phyloP scores from a whole-genome alignment of 192 early-diverging fungal species.

The Coemansia javaensis region DNA sequence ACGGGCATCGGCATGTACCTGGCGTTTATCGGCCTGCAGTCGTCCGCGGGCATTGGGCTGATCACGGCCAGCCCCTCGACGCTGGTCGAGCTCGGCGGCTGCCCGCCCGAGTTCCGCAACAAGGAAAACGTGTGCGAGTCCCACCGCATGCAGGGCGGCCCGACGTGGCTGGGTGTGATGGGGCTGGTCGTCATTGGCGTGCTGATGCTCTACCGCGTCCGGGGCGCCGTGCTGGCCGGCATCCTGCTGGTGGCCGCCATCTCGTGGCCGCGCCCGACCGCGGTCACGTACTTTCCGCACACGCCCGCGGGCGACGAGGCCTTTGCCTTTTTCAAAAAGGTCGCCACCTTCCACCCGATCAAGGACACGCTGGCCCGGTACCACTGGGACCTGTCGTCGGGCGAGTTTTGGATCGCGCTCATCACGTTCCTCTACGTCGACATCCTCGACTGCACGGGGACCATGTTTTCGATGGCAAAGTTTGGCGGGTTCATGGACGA shows the following conservation, averaged over 20 bases:
- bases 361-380: slow-evolving; percentile 55
- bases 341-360: slow-evolving; percentile 63
- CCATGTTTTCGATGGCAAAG: slow-evolving; percentile 79
- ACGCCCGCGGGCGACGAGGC: slow-evolving; percentile 54
- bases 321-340: slow-evolving; percentile 70
- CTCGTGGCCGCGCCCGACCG: slow-evolving; percentile 66
- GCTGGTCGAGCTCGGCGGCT: slow-evolving; percentile 68
- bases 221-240: slow-evolving; percentile 67
- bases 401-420: slow-evolving; percentile 73
- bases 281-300: slow-evolving; percentile 74
- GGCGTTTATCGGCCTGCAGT: slow-evolving; percentile 73
- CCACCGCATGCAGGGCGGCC: slow-evolving; percentile 60
- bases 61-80: slow-evolving; percentile 60
- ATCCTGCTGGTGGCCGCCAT: slow-evolving; percentile 66
- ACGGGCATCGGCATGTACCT: slow-evolving; percentile 76
- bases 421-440: slow-evolving; percentile 84
- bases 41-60: slow-evolving; percentile 75
- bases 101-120: slow-evolving; percentile 54
- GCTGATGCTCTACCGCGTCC: slow-evolving; percentile 59
- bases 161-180: slow-evolving; percentile 66
- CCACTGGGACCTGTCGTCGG: slow-evolving; percentile 58
- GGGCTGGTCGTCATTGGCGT: slow-evolving; percentile 68
- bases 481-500: slow-evolving; percentile 75
- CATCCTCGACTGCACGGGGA: slow-evolving; percentile 81
- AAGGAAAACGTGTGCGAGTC: slow-evolving; percentile 55